phyloP scores from a whole-genome alignment of 2,329 filamentous ascomycete species.

The Clarireedia paspali region DNA sequence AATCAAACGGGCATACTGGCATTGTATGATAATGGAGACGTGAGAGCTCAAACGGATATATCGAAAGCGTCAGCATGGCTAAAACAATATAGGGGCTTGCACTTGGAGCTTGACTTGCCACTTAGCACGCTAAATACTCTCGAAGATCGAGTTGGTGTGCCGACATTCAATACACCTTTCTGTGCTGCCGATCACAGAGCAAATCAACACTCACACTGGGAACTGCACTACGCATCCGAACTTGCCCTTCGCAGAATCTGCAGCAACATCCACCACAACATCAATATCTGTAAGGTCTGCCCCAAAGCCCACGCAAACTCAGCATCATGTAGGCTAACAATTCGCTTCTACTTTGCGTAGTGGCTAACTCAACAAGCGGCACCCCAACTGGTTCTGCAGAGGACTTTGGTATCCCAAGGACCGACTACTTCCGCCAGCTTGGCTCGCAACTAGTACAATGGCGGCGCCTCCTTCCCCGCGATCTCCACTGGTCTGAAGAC shows the following conservation, averaged over 20 bases:
- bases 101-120: constrained; percentile 51
- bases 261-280: constrained; percentile 42
- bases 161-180: constrained; percentile 42
- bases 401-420: constrained; percentile 18
- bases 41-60: constrained; percentile 22
- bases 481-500: constrained; percentile 50
- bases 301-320: too few species aligned
- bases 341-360: background rate
- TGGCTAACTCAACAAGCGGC: constrained; percentile 11
- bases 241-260: constrained; percentile 48
- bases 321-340: constrained; percentile 3
- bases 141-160: constrained; percentile 46
- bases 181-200: constrained; percentile 40
- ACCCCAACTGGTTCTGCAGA: constrained; percentile 12
- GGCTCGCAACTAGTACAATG: constrained; percentile 48
- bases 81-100: constrained; percentile 36
- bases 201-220: constrained; percentile 45
- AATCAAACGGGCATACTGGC: constrained; percentile 49
- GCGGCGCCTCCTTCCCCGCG: constrained; percentile 46
- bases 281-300: constrained; percentile 41
- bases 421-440: constrained; percentile 42
- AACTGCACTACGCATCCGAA: constrained; percentile 53
- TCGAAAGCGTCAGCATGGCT: constrained; percentile 2
- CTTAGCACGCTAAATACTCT: constrained; percentile 45
- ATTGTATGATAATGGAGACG: constrained; percentile 48